phyloP scores from a whole-genome alignment of 2,329 filamentous ascomycete species.

The Shiraia bambusicola region DNA sequence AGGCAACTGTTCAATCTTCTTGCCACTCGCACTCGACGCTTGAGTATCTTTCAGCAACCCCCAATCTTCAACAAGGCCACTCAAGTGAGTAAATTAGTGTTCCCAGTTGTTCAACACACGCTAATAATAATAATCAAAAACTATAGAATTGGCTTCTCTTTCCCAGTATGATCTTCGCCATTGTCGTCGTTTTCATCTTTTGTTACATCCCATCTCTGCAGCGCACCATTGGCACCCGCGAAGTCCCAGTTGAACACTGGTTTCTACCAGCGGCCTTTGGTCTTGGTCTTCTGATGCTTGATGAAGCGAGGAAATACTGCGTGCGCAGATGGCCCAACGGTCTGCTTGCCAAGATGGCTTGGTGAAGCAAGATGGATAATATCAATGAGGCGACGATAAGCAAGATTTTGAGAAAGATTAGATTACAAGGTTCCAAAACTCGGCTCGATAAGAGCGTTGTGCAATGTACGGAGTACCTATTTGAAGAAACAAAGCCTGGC shows the following conservation, averaged over 20 bases:
- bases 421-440: too few relatives aligned
- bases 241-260: conserved; percentile 71
- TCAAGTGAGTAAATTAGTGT: conserved; percentile 21
- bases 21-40: conserved; percentile 61
- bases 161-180: conserved; percentile 68
- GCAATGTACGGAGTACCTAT: too few relatives aligned
- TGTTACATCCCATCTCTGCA: conserved; percentile 68
- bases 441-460: too few relatives aligned
- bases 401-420: background rate
- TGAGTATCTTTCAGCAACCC: conserved; percentile 70
- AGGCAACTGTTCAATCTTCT: conserved; percentile 75
- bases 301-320: conserved; percentile 66
- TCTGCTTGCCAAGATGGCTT: conserved; percentile 61
- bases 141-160: conserved; percentile 67
- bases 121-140: too few relatives aligned
- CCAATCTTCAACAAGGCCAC: conserved; percentile 65
- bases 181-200: conserved; percentile 67
- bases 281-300: conserved; percentile 61
- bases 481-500: too few relatives aligned
- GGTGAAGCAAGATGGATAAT: too few relatives aligned
- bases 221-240: conserved; percentile 59
- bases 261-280: conserved; percentile 76
- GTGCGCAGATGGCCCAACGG: conserved; percentile 62
- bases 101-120: too few relatives aligned
- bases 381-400: too few relatives aligned